A percentile compares a stretch with the other conserved stretches of the same genome.
phyloP scores from a whole-genome alignment of 2,329 filamentous ascomycete species.

The Diaporthe velutina region DNA sequence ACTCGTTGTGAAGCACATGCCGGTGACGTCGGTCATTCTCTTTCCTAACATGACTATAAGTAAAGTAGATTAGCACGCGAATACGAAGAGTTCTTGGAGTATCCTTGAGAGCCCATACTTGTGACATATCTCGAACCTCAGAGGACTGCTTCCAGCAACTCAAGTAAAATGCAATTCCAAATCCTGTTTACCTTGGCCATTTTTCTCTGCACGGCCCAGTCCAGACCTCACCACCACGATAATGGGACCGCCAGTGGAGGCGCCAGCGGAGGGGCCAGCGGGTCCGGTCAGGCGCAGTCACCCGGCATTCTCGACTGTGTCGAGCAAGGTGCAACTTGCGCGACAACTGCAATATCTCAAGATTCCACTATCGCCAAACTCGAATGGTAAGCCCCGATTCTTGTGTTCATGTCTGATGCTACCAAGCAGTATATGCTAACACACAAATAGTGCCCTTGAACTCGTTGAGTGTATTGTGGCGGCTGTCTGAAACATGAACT shows the following conservation, averaged over 20 bases:
- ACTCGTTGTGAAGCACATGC: background rate
- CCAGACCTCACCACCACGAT: background rate
- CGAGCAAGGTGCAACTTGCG: slow-evolving; percentile 5
- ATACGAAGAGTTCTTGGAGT: background rate
- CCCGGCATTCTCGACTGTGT: slow-evolving; percentile 4
- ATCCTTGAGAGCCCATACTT: background rate
- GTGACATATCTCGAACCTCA: background rate
- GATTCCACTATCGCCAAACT: background rate
- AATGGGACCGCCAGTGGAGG: background rate
- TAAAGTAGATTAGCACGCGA: background rate
- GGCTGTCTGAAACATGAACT: background rate
- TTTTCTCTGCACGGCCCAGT: background rate
- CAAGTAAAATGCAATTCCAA: background rate
- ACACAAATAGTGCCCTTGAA: background rate
- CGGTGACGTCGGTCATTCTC: background rate
- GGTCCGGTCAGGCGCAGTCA: background rate
- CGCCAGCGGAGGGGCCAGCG: background rate
- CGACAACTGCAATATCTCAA: background rate
- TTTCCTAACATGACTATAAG: background rate
- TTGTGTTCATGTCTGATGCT: background rate
- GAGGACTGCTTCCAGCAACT: background rate
- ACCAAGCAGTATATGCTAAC: background rate
- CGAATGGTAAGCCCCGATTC: background rate
- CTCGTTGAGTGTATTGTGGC: slow-evolving; percentile 2
- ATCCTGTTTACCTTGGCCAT: background rate